These are phyloP conservation scores for Fusarium oligoseptatum DNA, from an alignment of 2,329 filamentous ascomycete species.

Conservation along the genomic window DNA sequence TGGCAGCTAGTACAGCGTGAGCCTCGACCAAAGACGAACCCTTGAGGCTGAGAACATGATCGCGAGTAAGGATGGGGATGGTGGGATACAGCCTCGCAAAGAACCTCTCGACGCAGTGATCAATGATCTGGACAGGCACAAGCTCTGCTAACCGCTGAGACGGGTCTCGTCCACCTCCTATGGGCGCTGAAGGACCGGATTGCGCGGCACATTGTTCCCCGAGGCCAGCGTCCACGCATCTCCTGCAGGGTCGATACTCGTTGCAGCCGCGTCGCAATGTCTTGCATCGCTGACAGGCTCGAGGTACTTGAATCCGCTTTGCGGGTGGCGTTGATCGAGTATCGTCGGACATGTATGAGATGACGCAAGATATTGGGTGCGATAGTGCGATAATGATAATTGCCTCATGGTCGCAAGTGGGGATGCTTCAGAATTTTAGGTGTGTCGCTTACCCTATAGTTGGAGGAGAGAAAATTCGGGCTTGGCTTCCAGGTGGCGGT, in stretches of 20 bases:
- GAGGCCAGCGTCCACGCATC: constrained; percentile 58
- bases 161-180: constrained; percentile 11
- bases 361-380: background rate
- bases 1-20: constrained; percentile 53
- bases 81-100: constrained; percentile 57
- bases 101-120: constrained; percentile 56
- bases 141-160: constrained; percentile 50
- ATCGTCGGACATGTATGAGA: constrained; percentile 16
- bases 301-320: constrained; percentile 58
- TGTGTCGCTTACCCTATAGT: background rate
- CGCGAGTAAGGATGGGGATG: constrained; percentile 57
- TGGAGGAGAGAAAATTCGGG: background rate
- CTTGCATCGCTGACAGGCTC: constrained; percentile 60
- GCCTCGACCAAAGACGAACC: constrained; percentile 48
- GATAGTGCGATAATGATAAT: background rate
- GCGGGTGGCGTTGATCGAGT: constrained; percentile 25
- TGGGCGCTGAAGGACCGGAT: constrained; percentile 12
- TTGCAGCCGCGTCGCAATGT: constrained; percentile 59
- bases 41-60: constrained; percentile 52
- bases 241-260: constrained; percentile 58
- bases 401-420: background rate
- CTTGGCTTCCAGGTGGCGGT: background rate
- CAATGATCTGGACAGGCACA: constrained; percentile 51
- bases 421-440: background rate
- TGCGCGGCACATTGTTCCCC: constrained; percentile 53